Evolutionary conservation across 2,329 filamentous ascomycete genomes (phyloP), one percentile per base, ranked within the genome.

Genomic region (Beauveria bassiana): DNA sequence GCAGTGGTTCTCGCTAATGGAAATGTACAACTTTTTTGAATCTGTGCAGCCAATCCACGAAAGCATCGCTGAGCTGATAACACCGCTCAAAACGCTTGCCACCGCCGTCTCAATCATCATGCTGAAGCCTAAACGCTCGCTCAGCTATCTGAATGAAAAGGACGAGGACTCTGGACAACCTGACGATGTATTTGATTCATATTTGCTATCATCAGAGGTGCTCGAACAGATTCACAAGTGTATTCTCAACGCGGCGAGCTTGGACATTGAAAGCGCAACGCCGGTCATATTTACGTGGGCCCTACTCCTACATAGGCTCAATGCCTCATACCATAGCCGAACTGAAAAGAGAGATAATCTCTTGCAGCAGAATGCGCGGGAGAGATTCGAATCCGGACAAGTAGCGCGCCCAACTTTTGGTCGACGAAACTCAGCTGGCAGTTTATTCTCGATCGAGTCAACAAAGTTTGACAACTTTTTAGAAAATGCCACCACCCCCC

Each of bases 201-300:
- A 91, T 69, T 78, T 96, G 52, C 79, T 88, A 20, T 87, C 89
- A 55, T 82, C 86, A 3, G 81, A 85, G 7, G 84, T 89, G 22
- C 79, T 96, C n/a, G 81, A 84, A 54, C 82, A 86, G 59, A 82
- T 96, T 16, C 91, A 93, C 66, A 82, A 83, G 58, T 82, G 88
- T n/a, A 79, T 96, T 40, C 74, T 87, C 26, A 77, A 79, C 61
- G 84, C 86, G 8, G 81, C 85, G 14, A 79, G 79, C 31, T 70
- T 75, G 22, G 81, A 81, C 18, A 78, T 84, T n/a, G 77, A 79
- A 43, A 84, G 84, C 42, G 89, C 89, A 22, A 86, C 84, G 61
- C 90, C 91, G 1, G 85, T 90, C 20, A 82, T 91, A 22, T 89
- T 96, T 66, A 85, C 89, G 3, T 98, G 93, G 93, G 86, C 87